phyloP scores from a whole-genome alignment of 2,329 filamentous ascomycete species.

The Arthrobotrys megalospora region DNA sequence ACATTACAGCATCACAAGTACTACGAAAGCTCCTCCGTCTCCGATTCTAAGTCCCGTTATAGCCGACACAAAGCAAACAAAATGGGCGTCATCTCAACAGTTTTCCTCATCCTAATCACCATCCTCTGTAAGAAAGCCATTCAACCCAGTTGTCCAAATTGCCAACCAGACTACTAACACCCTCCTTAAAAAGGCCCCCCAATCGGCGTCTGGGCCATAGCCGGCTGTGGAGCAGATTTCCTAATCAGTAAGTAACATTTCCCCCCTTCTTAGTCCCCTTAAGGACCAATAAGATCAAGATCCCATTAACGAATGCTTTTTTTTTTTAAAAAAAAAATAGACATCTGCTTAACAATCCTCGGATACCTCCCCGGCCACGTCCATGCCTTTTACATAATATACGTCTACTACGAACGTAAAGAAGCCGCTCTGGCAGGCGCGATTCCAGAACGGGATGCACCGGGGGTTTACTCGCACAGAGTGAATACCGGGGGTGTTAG shows the following conservation, averaged over 20 bases:
- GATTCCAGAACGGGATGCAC: slow-evolving; percentile 34
- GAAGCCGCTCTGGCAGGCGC: slow-evolving; percentile 47
- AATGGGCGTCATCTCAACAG: slow-evolving; percentile 66
- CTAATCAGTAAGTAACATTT: slow-evolving; percentile 65
- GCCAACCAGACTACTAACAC: slow-evolving; percentile 3
- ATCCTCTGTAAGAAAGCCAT: slow-evolving; percentile 68
- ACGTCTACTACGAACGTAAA: slow-evolving; percentile 81
- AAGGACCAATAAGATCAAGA: not conserved
- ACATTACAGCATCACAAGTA: too few relatives aligned
- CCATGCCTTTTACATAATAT: slow-evolving; percentile 85
- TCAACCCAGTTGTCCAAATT: not conserved
- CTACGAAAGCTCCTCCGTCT: too few relatives aligned
- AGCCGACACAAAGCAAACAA: slow-evolving; percentile 33
- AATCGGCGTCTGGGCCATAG: slow-evolving; percentile 75
- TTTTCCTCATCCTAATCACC: slow-evolving; percentile 70
- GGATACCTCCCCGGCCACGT: slow-evolving; percentile 84
- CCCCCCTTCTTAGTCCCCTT: not conserved
- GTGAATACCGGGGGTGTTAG: slow-evolving; percentile 50
- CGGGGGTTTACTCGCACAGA: slow-evolving; percentile 49
- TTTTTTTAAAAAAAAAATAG: slow-evolving; percentile 66
- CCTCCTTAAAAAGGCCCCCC: slow-evolving; percentile 73
- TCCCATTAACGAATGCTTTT: not conserved
- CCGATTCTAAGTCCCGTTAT: too few relatives aligned
- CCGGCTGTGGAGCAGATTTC: slow-evolving; percentile 74
- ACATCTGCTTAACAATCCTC: slow-evolving; percentile 77